Base-by-base conservation (phyloP, 257 asterid genomes). In the Gentiana macrophylla region DNA sequence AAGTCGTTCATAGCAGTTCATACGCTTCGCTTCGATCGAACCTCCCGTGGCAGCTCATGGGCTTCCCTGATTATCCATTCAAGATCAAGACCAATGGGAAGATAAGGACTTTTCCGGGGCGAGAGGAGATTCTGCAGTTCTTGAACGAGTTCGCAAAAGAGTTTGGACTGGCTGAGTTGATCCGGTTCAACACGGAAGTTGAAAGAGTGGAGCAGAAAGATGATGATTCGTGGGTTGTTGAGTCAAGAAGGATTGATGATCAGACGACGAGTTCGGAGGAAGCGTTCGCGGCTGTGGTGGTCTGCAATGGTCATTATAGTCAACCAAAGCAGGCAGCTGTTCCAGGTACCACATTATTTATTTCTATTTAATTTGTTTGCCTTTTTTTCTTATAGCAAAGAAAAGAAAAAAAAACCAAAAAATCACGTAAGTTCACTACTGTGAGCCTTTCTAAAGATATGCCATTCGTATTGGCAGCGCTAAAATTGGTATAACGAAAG, bases 191-290 rank as follows among this genome's bases (percentile, higher is more conserved):
- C 0, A 8, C 69, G 0, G 81, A 79, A 55, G 89, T 79, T 0
- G 57, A 75, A 11, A 71, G 81, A 55, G 84, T 81, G 1, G 80
- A 76, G 57, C 76, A 55, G 41, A 53, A 15, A n/a, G 48, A 61
- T 58, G 53, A 54, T 1, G 74, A 59, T 8, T 33, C n/a, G 4
- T 84, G 90, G 90, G 51, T 73, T 13, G 75, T 81, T 7, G 87
- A 73, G 64, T 79, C 73, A n/a, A 79, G 53, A 47, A 3, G 12
- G 10, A 8, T 3, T 11, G 32, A n/a, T 24, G 71, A 37, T 37
- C 55, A 15, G 3, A 33, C 5, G 57, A 37, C 6, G 11, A 47
- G 52, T 0, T 71, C 37, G 8, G 37, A 33, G 11, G 72, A 66
- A 49, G 2, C 32, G 9, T 67, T 49, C 35, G 71, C 68, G 8